Base-by-base conservation (phyloP, 495 filamentous ascomycete species). In the Hypoxylon trugodes region DNA sequence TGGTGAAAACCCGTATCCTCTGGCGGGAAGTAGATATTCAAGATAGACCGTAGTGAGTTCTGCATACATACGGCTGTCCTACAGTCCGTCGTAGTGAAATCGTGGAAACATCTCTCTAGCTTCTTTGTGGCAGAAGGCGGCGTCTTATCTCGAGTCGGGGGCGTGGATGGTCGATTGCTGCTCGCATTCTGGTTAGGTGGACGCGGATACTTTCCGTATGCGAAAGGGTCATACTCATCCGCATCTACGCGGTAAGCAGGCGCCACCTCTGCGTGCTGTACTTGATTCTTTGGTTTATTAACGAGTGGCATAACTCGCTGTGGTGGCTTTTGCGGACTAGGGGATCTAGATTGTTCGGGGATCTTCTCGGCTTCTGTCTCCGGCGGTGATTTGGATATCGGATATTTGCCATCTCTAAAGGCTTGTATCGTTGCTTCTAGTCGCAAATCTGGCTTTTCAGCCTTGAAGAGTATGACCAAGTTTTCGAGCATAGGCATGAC, bases 401-500 rank as follows among this genome's bases (percentile, higher is more conserved):
- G 61, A 48, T 70, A 74, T 51, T 9, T 61, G 33, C 73, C 63
- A 10, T 70, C 59, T 22, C 54, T 61, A 41, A 78, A 71, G 9
- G 69, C 63, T 28, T 72, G 56, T 30, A 79, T 68, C 12, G 72
- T 71, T 5, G 57, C 63, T 13, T 77, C 69, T 3, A 79, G 59
- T 2, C 47, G 53, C 6, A 49, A 46, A 41, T 77, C 56, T 0
- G 59, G 61, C 8, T 69, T 52, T 6, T 71, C 69, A 1, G 60
- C 62, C 13, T 71, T 72, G 28, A 81, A 76, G 33, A 74, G 68
- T 54, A 82, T 61, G 2, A 81, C 73, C 12, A 80, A 51, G 46
- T 82, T 72, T 55, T 82, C 79, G 4, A 66, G n/a, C 57, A 79
- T 65, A 3, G 77, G 78, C 6, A 81, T 47, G 2, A 79, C 65